Base-by-base conservation (phyloP, 805 yeast genomes). In the Starmerella vaccinii region DNA sequence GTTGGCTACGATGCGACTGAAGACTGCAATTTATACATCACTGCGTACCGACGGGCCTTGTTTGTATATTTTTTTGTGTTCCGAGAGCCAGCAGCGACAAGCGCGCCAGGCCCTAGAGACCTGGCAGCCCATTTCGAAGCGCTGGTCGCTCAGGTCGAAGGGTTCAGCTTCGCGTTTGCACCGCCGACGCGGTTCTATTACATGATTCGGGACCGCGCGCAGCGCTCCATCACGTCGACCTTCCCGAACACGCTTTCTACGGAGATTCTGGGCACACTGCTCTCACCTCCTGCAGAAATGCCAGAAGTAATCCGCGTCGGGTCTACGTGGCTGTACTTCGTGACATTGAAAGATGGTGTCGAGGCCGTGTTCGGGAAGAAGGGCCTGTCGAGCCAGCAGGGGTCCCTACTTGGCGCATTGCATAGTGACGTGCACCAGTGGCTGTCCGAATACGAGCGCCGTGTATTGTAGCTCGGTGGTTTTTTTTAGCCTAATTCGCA, bases 111-210 rank as follows among this genome's bases (percentile, higher is more conserved):
- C 18, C 43, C 15, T 5, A 5, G 6, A 6, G 18, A 19, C 22
- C 16, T 27, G 26, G 7, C 16, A 27, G 2, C 26, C 27, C 21
- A 49, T 18, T 47, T 55, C 21, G 54, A 52, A n/a, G 32, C 50
- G 29, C 48, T 54, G 21, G 39, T 49, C 15, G 40, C 22, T n/a
- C 47, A 45, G 18, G 26, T 57, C 22, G 57, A 52, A 29, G 60
- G 59, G 10, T 56, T 57, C 49, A 53, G 52, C 39, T 57, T 57
- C 47, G 60, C 60, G 13, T 57, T 52, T 24, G 50, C 57, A 21
- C 60, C 60, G 27, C 60, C 60, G n/a, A 55, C 53, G 16, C 40
- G 48, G 22, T 57, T 57, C 49, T 15, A 52, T 29, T 57, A 50
- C 34, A 41, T 57, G 23, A 49, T 57, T 19, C 29, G 16, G 13